phyloP scores from a whole-genome alignment of 2,329 filamentous ascomycete genomes.

The Madurella mycetomatis region DNA sequence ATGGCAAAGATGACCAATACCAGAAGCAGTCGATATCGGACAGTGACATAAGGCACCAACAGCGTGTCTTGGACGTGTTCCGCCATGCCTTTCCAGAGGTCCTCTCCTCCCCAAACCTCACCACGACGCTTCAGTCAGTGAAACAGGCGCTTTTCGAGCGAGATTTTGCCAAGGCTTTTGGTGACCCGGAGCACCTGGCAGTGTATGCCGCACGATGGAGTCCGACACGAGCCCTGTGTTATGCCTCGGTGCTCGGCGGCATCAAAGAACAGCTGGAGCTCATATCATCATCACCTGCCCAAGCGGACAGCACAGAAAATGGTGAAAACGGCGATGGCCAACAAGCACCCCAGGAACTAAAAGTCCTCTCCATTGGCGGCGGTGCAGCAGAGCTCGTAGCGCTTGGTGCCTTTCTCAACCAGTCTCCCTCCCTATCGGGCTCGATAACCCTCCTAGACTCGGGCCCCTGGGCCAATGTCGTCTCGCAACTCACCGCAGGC shows the following conservation, averaged over 20 bases:
- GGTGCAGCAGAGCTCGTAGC: constrained; percentile 59
- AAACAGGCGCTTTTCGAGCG: constrained; percentile 83
- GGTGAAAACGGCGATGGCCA: not conserved
- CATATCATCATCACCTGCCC: constrained; percentile 1
- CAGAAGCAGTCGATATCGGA: constrained; percentile 4
- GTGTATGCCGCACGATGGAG: constrained; percentile 91
- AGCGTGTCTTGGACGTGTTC: constrained; percentile 64
- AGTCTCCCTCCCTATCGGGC: constrained; percentile 23
- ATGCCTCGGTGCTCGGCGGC: constrained; percentile 53
- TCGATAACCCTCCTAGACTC: constrained; percentile 70
- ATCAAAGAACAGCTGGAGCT: constrained; percentile 34
- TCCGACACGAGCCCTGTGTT: constrained; percentile 77
- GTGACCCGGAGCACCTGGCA: constrained; percentile 62
- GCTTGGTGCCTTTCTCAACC: constrained; percentile 42
- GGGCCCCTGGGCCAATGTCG: constrained; percentile 68
- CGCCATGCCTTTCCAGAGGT: constrained; percentile 55
- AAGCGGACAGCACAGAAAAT: not conserved
- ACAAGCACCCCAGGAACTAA: constrained; percentile 25
- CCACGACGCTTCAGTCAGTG: constrained; percentile 66
- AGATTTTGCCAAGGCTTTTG: constrained; percentile 79
- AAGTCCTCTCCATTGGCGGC: constrained; percentile 49
- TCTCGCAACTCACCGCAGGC: constrained; percentile 52
- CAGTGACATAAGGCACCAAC: constrained; percentile 20
- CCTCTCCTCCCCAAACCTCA: constrained; percentile 45
- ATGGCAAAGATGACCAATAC: not conserved